Percentiles rank a stretch among this genome's conserved stretches.
phyloP scores from a whole-genome alignment of 352 stramenopile species.

The Halophytophthora batemanensis region DNA sequence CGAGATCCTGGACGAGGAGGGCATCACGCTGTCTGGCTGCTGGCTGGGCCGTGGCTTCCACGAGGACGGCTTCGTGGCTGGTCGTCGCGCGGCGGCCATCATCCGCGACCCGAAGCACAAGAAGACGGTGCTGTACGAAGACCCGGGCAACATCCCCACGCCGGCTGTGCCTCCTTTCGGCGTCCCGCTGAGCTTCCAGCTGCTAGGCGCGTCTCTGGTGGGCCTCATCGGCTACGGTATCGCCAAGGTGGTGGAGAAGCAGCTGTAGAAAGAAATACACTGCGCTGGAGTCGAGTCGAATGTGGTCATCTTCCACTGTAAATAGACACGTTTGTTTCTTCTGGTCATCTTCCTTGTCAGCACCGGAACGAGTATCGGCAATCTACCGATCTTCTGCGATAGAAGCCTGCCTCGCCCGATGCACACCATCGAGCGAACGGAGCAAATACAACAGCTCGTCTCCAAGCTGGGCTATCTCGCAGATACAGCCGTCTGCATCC shows the following conservation, averaged over 20 bases:
- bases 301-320: no score
- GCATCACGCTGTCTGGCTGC: slow-evolving; percentile 75
- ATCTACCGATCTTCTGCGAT: no score
- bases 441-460: no score
- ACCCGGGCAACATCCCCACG: slow-evolving; percentile 76
- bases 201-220: slow-evolving; percentile 46
- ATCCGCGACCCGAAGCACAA: slow-evolving; percentile 73
- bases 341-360: no score
- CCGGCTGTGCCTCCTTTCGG: slow-evolving; percentile 70
- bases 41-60: slow-evolving; percentile 86
- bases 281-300: neutral
- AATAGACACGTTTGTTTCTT: no score
- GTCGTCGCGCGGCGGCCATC: slow-evolving; percentile 71
- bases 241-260: slow-evolving; percentile 55
- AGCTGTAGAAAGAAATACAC: slow-evolving; percentile 27
- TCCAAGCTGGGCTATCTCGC: no score
- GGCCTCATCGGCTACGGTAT: slow-evolving; percentile 62
- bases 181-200: slow-evolving; percentile 65
- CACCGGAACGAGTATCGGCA: no score
- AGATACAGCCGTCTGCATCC: no score
- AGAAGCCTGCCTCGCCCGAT: no score
- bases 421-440: no score
- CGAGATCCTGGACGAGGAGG: slow-evolving; percentile 82
- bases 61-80: slow-evolving; percentile 85
- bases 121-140: slow-evolving; percentile 73